A percentile compares a stretch with the other conserved stretches of the same genome.
Evolutionary conservation across 2,329 filamentous ascomycete genomes (phyloP).

Genomic region (Ploettnerulaceae sp.): DNA sequence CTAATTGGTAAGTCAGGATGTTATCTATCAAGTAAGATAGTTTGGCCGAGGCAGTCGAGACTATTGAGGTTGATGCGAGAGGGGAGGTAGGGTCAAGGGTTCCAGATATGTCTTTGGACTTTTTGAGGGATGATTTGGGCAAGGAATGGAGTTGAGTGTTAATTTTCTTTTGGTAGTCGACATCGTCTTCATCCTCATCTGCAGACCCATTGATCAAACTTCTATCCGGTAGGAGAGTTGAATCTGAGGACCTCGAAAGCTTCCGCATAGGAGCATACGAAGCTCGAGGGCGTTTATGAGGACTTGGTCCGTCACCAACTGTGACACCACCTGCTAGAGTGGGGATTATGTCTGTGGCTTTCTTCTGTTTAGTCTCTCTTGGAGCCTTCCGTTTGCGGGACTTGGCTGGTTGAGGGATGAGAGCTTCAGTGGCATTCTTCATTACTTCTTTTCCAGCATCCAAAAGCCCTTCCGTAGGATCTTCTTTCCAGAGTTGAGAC

Average conservation of each 20-base stretch:
- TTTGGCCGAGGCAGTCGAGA: slow-evolving; percentile 83
- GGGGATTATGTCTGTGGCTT: slow-evolving; percentile 8
- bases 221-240: neutral
- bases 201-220: neutral
- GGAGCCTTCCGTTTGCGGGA: slow-evolving; percentile 3
- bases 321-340: slow-evolving; percentile 25
- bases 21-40: slow-evolving; percentile 77
- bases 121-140: slow-evolving; percentile 23
- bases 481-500: slow-evolving; percentile 30
- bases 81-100: slow-evolving; percentile 19
- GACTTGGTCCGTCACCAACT: slow-evolving; percentile 17
- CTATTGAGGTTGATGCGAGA: slow-evolving; percentile 40
- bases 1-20: slow-evolving; percentile 60
- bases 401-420: neutral
- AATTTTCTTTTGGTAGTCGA: neutral
- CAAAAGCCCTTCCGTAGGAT: slow-evolving; percentile 19
- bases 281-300: slow-evolving; percentile 16
- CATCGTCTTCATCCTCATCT: neutral
- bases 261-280: neutral
- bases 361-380: slow-evolving; percentile 13
- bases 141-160: neutral
- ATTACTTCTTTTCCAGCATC: slow-evolving; percentile 26
- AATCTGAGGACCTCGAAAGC: neutral
- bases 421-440: neutral
- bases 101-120: slow-evolving; percentile 22